Base-by-base conservation (phyloP, 441 rosid species). In the Caryocar brasiliense region DNA sequence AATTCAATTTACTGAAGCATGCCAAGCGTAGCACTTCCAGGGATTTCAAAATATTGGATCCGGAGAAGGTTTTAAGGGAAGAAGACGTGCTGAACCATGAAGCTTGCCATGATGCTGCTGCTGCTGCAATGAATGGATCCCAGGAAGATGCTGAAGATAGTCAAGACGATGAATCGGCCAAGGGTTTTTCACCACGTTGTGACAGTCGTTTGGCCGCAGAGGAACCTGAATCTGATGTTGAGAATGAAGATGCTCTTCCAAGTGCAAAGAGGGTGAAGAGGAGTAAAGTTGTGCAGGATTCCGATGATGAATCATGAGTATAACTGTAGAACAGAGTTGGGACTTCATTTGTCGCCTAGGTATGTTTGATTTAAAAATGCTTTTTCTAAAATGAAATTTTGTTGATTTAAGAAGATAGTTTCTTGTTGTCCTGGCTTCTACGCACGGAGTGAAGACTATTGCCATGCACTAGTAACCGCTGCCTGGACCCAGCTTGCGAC, bases 1-100 rank as follows among this genome's bases (percentile, higher is more conserved):
- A 82, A 67, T 41, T 78, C 38, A 87, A 84, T 64, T 70, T 87
- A 50, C 44, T 84, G 72, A 78, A 74, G 75, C 68, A 84, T 38
- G 96, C 88, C 47, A 87, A 87, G 74, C 81, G 91, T 27, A 87
- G 96, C 75, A 87, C 80, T 6, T 67, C 88, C 17, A 54, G 89
- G 45, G 96, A 87, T 59, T 86, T 86, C 70, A 83, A 63, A 59
- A 86, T 83, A 54, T 52, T 81, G 62, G 86, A 71, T 41, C 50
- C 59, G 6, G 61, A 46, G 6, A 29, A 51, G 18, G 47, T 55
- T 17, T 46, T n/a, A 0, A 33, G 23, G 26, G 79, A 54, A 28
- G 73, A 67, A 34, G 71, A 68, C 41, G 70, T 65, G 41, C 51
- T 57, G 44, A 45, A 68, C 62, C 32, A 61, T 7, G 69, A 60